Evolutionary conservation across 2,329 filamentous ascomycete genomes (phyloP).

Genomic region (Waltergamsia citrina): DNA sequence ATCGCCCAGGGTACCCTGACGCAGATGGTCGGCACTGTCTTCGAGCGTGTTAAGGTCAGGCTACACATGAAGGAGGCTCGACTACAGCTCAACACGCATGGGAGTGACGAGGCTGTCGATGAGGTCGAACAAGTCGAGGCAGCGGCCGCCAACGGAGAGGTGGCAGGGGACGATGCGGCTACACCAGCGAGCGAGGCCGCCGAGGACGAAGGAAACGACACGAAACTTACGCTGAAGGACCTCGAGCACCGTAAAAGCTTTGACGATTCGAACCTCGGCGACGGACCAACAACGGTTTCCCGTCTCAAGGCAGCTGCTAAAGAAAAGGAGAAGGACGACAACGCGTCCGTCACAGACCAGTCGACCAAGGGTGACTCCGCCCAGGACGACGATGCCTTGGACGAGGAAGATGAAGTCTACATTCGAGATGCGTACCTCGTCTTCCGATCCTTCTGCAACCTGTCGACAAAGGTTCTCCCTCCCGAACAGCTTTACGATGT

Average conservation of each 20-base stretch:
- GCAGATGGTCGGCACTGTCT: conserved; percentile 98
- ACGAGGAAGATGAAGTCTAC: conserved; percentile 93
- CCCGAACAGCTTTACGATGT: conserved; percentile 89
- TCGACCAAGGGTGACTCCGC: conserved; percentile 40
- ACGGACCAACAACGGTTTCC: conserved; percentile 59
- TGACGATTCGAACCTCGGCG: conserved; percentile 56
- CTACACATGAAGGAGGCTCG: conserved; percentile 81
- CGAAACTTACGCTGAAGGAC: conserved; percentile 57
- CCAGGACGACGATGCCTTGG: conserved; percentile 51
- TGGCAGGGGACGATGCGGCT: neutral
- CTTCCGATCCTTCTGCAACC: conserved; percentile 93
- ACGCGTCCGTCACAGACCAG: conserved; percentile 40
- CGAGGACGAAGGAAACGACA: conserved; percentile 24
- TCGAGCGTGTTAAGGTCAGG: conserved; percentile 83
- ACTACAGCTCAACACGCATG: conserved; percentile 43
- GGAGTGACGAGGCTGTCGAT: conserved; percentile 31
- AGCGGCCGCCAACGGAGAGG: neutral
- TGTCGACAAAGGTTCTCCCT: conserved; percentile 84
- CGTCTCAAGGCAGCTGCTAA: conserved; percentile 41
- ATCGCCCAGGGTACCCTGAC: conserved; percentile 94
- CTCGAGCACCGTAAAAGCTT: conserved; percentile 60
- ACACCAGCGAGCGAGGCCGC: conserved; percentile 21
- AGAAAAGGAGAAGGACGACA: conserved; percentile 16
- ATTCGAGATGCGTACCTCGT: conserved; percentile 95
- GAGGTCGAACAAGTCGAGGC: conserved; percentile 38